Evolutionary conservation across 2,329 filamentous ascomycete species (phyloP).

Genomic region (Scortechinia acanthostroma): DNA sequence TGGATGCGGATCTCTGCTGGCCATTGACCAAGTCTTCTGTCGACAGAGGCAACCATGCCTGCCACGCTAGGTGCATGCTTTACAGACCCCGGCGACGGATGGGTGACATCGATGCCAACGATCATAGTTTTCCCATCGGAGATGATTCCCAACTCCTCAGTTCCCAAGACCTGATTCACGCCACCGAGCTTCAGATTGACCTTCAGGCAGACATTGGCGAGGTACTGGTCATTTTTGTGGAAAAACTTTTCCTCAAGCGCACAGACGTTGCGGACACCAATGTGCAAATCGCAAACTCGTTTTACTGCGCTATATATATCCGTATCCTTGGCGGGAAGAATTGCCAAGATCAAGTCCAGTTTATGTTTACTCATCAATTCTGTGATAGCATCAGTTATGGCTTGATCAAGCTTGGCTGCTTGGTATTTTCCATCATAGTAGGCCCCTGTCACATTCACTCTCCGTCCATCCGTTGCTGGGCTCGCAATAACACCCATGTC

Average conservation of each 20-base stretch:
- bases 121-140: constrained; percentile 64
- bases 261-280: constrained; percentile 80
- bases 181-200: constrained; percentile 93
- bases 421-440: too few relatives aligned
- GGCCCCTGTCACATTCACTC: too few relatives aligned
- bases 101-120: constrained; percentile 86
- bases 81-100: constrained; percentile 66
- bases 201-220: constrained; percentile 93
- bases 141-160: constrained; percentile 24
- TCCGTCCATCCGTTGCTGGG: too few relatives aligned
- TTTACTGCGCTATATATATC: constrained; percentile 76
- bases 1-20: constrained; percentile 70
- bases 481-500: constrained; percentile 7
- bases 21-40: constrained; percentile 67
- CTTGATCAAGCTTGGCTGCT: too few relatives aligned
- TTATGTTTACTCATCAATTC: too few relatives aligned
- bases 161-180: constrained; percentile 40
- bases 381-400: too few relatives aligned
- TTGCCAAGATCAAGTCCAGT: too few relatives aligned
- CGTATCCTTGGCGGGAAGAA: constrained; percentile 66
- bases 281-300: constrained; percentile 81
- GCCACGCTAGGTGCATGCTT: too few relatives aligned
- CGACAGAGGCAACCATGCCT: constrained; percentile 80
- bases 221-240: constrained; percentile 73
- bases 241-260: constrained; percentile 65